Evolutionary conservation across 2,329 filamentous ascomycete genomes (phyloP).

Genomic region (Fusarium armeniacum): DNA sequence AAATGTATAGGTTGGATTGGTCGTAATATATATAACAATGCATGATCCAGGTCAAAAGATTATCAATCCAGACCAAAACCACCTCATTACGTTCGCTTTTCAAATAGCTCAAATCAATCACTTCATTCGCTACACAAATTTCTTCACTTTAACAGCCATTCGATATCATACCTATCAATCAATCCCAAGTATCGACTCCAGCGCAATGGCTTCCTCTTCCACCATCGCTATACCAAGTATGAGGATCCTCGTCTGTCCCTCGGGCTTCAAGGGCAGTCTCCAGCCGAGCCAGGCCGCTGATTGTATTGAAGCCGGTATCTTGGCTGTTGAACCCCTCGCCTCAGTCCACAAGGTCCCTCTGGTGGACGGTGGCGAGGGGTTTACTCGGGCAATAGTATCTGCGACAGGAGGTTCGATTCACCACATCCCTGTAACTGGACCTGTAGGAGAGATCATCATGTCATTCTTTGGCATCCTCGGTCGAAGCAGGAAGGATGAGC

Average conservation of each 20-base stretch:
- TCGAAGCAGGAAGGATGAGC: conserved; percentile 35
- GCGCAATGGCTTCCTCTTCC: conserved; percentile 7
- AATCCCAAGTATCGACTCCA: neutral
- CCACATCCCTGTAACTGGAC: conserved; percentile 59
- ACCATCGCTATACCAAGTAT: conserved; percentile 31
- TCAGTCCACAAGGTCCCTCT: conserved; percentile 63
- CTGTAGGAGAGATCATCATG: conserved; percentile 57
- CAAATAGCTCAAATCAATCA: neutral
- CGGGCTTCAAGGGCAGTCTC: conserved; percentile 68
- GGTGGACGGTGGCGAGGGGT: conserved; percentile 68
- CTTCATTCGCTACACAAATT: neutral
- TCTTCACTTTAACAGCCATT: conserved; percentile 10
- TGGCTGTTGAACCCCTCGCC: conserved; percentile 42
- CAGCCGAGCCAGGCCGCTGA: conserved; percentile 63
- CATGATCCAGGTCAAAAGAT: neutral
- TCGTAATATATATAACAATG: conserved; percentile 26
- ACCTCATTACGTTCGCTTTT: conserved; percentile 37
- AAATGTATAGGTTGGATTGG: too few species aligned
- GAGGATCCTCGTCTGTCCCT: conserved; percentile 63
- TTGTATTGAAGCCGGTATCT: conserved; percentile 50
- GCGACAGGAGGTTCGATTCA: conserved; percentile 59
- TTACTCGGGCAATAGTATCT: conserved; percentile 61
- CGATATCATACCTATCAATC: neutral
- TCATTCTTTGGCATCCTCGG: conserved; percentile 64
- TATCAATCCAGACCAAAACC: neutral